Conservation (phyloP, 2,329 filamentous ascomycete species). For the Claviceps monticola region DNA sequence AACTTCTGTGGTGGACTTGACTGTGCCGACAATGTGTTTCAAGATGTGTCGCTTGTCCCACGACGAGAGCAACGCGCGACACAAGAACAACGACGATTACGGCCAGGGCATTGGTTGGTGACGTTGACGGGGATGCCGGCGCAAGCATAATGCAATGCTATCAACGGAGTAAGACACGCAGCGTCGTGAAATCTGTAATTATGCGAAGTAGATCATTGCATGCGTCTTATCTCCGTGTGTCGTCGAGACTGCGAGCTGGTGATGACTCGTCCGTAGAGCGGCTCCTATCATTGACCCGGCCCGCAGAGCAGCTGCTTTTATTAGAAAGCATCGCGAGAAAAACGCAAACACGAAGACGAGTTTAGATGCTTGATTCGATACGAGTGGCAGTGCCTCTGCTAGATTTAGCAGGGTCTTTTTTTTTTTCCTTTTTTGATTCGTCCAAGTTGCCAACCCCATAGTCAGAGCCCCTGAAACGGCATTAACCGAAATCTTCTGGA, state of each 20-base stretch:
- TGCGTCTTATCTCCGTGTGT: too few species aligned
- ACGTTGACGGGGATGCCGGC: background rate
- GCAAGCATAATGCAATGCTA: background rate
- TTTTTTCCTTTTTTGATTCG: background rate
- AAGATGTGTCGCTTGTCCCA: slow-evolving; percentile 4
- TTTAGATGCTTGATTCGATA: background rate
- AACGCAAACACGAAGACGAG: background rate
- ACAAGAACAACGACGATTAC: background rate
- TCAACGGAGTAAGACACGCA: background rate
- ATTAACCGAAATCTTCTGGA: background rate
- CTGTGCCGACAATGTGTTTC: slow-evolving; percentile 8
- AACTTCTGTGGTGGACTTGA: background rate
- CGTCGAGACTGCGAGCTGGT: too few species aligned
- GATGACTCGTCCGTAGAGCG: too few species aligned
- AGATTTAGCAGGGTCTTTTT: background rate
- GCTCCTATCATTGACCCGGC: background rate
- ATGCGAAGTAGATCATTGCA: background rate
- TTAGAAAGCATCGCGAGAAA: background rate
- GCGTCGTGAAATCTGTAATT: background rate
- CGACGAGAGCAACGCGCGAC: background rate
- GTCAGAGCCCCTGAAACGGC: background rate
- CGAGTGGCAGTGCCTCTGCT: background rate
- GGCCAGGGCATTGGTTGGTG: background rate
- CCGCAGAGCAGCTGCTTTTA: background rate
- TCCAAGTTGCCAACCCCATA: background rate